Conservation (phyloP, 805 yeast species). For the Starmerella floris region DNA sequence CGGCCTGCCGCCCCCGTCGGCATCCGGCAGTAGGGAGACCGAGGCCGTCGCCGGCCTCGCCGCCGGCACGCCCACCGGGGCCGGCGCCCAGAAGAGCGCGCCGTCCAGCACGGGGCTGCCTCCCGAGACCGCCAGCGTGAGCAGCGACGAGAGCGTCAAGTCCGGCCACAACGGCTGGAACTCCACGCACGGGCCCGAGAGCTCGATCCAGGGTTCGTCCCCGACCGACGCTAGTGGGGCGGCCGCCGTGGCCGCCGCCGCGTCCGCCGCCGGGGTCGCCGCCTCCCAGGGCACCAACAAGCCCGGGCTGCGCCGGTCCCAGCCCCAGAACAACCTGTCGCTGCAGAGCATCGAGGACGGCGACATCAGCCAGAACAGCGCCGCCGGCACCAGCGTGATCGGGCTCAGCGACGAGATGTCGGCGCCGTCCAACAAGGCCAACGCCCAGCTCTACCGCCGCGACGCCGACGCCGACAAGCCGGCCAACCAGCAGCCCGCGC, state of each 20-base stretch:
- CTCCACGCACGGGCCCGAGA: background rate
- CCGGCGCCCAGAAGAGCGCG: background rate
- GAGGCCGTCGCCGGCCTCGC: background rate
- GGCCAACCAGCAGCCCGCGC: background rate
- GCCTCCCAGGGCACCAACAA: background rate
- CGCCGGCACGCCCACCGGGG: background rate
- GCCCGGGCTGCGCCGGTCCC: slow-evolving; percentile 15
- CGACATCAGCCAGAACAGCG: background rate
- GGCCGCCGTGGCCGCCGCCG: background rate
- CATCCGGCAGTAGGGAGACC: too few species aligned
- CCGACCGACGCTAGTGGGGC: too few species aligned
- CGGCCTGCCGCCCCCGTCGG: slow-evolving; percentile 1
- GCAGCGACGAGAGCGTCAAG: background rate
- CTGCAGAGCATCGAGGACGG: slow-evolving; percentile 1
- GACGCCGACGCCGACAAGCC: slow-evolving; percentile 1
- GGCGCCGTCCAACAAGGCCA: background rate
- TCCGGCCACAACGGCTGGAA: slow-evolving; percentile 1
- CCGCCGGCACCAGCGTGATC: slow-evolving; percentile 6
- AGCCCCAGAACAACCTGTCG: slow-evolving; percentile 18
- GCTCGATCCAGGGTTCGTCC: background rate
- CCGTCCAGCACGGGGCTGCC: background rate
- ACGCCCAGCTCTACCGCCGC: background rate
- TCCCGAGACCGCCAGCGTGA: background rate
- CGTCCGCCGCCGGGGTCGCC: background rate
- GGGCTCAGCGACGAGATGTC: slow-evolving; percentile 7